phyloP scores from a whole-genome alignment of 805 yeast species.

The Jamesozyma lodderae region DNA sequence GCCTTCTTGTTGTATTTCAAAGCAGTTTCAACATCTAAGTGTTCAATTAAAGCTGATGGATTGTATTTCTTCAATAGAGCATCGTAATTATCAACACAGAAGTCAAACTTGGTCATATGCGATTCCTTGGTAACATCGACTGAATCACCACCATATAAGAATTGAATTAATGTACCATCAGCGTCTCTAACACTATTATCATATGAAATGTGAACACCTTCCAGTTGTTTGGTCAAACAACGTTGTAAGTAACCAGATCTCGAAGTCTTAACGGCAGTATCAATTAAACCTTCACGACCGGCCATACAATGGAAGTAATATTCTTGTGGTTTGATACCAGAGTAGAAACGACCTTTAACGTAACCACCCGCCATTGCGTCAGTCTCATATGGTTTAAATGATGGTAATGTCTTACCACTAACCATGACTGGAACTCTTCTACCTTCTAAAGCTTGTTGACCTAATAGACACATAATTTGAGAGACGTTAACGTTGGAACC shows the following conservation, averaged over 20 bases:
- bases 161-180: constrained; percentile 89
- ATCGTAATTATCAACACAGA: constrained; percentile 86
- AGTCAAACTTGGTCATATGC: constrained; percentile 85
- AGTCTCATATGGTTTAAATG: constrained; percentile 93
- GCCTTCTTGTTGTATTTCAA: constrained; percentile 72
- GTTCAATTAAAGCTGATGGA: constrained; percentile 62
- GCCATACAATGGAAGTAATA: constrained; percentile 99
- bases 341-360: constrained; percentile 91
- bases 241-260: constrained; percentile 97
- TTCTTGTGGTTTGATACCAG: constrained; percentile 97
- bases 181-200: constrained; percentile 94
- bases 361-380: constrained; percentile 98
- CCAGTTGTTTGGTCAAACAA: constrained; percentile 95
- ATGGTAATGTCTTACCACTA: constrained; percentile 92
- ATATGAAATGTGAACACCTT: constrained; percentile 89
- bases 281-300: constrained; percentile 99
- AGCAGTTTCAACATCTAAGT: constrained; percentile 80
- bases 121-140: constrained; percentile 91
- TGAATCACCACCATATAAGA: constrained; percentile 96
- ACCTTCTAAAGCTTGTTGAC: constrained; percentile 99
- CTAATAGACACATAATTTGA: constrained; percentile 97
- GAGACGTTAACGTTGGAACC: constrained; percentile 98
- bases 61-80: constrained; percentile 79
- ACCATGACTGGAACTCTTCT: constrained; percentile 99
- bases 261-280: constrained; percentile 97